A percentile compares a stretch with the other conserved stretches of the same genome.
phyloP scores from a whole-genome alignment of 1,139 yeast species.

The Sugiyamaella paludigena region DNA sequence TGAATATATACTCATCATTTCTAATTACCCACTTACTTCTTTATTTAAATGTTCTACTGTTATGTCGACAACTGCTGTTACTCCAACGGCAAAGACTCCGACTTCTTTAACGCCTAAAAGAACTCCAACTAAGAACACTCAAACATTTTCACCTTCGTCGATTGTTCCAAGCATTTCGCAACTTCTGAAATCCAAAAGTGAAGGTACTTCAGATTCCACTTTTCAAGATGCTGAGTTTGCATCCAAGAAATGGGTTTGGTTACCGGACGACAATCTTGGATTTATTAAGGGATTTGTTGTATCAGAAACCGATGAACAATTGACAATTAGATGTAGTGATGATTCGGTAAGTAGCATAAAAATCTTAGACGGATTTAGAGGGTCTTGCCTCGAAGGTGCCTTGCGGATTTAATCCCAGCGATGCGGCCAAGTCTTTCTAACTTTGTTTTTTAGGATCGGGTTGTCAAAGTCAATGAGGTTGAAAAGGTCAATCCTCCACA shows the following conservation, averaged over 20 bases:
- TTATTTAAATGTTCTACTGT: neutral
- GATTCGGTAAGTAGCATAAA: slow-evolving; percentile 46
- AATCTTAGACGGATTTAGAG: no score
- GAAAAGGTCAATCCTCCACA: slow-evolving; percentile 82
- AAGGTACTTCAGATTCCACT: slow-evolving; percentile 9
- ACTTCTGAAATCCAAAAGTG: slow-evolving; percentile 8
- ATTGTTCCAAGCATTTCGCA: slow-evolving; percentile 18
- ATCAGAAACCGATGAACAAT: slow-evolving; percentile 48
- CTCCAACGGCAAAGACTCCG: slow-evolving; percentile 1
- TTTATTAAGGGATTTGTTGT: slow-evolving; percentile 70
- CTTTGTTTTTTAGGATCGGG: slow-evolving; percentile 38
- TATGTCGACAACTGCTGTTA: neutral
- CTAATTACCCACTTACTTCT: neutral
- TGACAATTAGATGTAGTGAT: slow-evolving; percentile 53
- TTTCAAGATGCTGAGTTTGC: slow-evolving; percentile 50
- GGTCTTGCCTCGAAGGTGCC: no score
- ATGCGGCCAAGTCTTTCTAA: no score
- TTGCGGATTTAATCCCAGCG: no score
- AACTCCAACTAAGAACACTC: neutral
- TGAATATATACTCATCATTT: no score
- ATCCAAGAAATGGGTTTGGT: slow-evolving; percentile 73
- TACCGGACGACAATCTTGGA: slow-evolving; percentile 63
- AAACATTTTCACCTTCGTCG: slow-evolving; percentile 12
- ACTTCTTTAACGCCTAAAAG: slow-evolving; percentile 8
- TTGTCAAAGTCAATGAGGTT: slow-evolving; percentile 46